Evolutionary conservation across 768 basidiomycete species (phyloP), one percentile per base, ranked within the genome.

Genomic region (Collybia sp.): DNA sequence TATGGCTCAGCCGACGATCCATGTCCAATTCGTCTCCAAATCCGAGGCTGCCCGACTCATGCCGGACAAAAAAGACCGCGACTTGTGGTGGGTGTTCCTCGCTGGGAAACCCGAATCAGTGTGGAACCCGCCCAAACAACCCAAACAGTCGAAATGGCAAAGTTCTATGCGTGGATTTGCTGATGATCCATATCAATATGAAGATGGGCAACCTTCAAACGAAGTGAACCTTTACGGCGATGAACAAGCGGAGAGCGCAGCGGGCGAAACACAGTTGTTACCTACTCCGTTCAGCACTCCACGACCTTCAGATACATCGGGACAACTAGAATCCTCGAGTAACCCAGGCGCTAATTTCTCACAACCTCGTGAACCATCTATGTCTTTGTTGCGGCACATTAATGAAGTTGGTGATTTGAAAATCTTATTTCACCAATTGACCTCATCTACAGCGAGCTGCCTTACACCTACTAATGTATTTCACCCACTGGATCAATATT

Each of bases 381-480:
- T 85, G 3, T 58, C 57, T 19, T 56, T 85, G 15, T 50, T 91
- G 45, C 70, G 65, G 49, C 66, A 70, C 43, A 79, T 91, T 39
- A 83, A 89, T 56, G 81, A 88, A 62, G 88, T 87, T 64, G 49
- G 72, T 61, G 10, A 12, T 43, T 17, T 30, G 25, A 25, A 11
- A 37, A n/a, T 13, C 20, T 43, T 43, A 33, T 6, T 45, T 15
- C 33, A 20, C 40, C 53, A 44, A 38, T 44, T 58, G 16, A 52
- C 12, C 48, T 57, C 16, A 58, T 42, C 39, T 41, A 43, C 52
- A 91, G 88, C 74, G 76, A 56, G 78, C 72, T 60, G 79, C 85
- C 4, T 59, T 91, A 19, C 88, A 88, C 58, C 71, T 91, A 38
- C 63, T 92, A 48, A 88, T 87, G 85, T 90, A 89, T 60, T 90